These are phyloP conservation scores for Zoysia matrella DNA, from an alignment of 202 grass and related monocot genomes.

Conservation along the genomic window DNA sequence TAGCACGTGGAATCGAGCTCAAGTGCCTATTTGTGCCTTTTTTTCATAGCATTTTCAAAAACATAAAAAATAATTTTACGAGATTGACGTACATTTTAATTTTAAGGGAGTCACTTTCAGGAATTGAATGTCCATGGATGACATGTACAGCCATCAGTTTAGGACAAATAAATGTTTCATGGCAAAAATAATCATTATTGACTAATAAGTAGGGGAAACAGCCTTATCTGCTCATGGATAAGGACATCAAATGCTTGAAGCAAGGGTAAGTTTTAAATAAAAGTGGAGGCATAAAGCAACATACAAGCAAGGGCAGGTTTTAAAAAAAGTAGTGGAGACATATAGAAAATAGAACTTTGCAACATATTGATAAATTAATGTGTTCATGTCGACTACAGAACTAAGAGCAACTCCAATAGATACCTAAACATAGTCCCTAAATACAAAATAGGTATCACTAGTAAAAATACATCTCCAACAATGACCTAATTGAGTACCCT, in stretches of 20 bases:
- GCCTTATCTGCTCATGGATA: background rate
- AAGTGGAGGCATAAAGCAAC: background rate
- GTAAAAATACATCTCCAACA: too few relatives aligned
- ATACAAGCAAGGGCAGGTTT: background rate
- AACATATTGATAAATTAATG: background rate
- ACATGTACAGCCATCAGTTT: slow-evolving; percentile 10
- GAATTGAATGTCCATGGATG: background rate
- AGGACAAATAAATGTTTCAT: background rate
- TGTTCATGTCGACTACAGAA: too few relatives aligned
- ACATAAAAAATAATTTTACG: background rate
- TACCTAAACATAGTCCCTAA: too few relatives aligned
- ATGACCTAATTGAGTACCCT: too few relatives aligned
- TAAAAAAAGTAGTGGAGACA: too few relatives aligned
- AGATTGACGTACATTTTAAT: too few relatives aligned
- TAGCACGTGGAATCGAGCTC: too few relatives aligned
- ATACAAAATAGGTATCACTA: too few relatives aligned
- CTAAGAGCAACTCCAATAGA: too few relatives aligned
- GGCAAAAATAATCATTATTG: background rate
- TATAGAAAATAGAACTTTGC: background rate
- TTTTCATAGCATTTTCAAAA: too few relatives aligned
- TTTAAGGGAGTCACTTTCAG: background rate
- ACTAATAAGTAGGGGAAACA: background rate
- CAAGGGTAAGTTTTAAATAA: background rate
- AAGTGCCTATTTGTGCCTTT: too few relatives aligned
- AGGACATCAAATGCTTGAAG: background rate